Evolutionary conservation across 331 rosid species (phyloP), one percentile per base, ranked within the genome.

Genomic region (Rosa hybrid): DNA sequence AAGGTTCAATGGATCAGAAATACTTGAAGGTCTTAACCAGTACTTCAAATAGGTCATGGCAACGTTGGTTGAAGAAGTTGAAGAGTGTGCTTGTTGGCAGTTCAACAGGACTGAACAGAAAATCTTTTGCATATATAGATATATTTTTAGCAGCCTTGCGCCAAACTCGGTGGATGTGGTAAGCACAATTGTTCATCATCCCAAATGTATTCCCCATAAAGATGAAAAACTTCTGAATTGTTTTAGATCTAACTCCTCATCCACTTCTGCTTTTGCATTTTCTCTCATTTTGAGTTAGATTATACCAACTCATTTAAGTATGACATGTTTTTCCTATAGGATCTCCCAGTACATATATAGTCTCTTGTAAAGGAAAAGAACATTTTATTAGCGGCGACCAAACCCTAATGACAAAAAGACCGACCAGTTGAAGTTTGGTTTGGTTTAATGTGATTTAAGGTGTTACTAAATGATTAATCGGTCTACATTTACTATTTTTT

Each of bases 41-140:
- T 68, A 41, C 72, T 68, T 68, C 27, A 68, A 68, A 68, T 68
- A 68, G 71, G 21, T 65, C 71, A 30, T 16, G 46, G 44, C 67
- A 10, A 57, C 63, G 16, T 60, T 23, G 38, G 67, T 21, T 21
- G 65, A 23, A 59, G 30, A 59, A 59, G 34, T 20, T 7, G 67
- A 10, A 60, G 38, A 60, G 11, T 21, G 65, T 60, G 38, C 67
- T 21, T 10, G 67, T 23, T 23, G 14, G 38, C 44, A 27, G 1
- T 30, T 63, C 69, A 63, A 63, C 44, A 64, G 70, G 30, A 30
- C 11, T 64, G 70, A 13, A 13, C 20, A 64, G 44, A 25, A 63
- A 34, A 63, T 27, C 42, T 63, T 12, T 63, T 63, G 69, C 69
- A 23, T 23, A 16, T 60, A 62, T 62, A 62, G 17, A 62, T 62